phyloP scores from a whole-genome alignment of 805 yeast genomes.

The Schwanniomyces yamadae region DNA sequence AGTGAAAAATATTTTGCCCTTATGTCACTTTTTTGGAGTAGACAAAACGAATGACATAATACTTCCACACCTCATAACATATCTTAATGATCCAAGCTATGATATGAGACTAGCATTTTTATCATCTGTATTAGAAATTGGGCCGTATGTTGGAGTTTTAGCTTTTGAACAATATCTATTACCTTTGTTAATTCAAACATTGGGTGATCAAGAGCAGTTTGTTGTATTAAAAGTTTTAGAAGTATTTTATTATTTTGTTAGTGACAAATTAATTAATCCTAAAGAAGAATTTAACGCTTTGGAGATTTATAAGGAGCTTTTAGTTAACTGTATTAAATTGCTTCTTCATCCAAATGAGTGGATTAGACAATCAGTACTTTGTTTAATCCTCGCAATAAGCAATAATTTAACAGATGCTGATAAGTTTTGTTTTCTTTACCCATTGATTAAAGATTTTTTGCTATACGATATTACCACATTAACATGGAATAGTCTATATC shows the following conservation, averaged over 20 bases:
- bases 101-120: conserved; percentile 70
- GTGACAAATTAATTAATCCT: conserved; percentile 32
- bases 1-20: conserved; percentile 65
- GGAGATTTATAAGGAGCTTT: conserved; percentile 36
- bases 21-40: conserved; percentile 81
- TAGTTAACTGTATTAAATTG: conserved; percentile 46
- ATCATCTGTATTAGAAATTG: conserved; percentile 66
- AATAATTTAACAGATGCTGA: conserved; percentile 72
- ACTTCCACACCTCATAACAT: conserved; percentile 87
- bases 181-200: conserved; percentile 80
- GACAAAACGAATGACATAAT: conserved; percentile 87
- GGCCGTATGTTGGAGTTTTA: conserved; percentile 77
- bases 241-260: conserved; percentile 34
- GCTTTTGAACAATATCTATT: conserved; percentile 84
- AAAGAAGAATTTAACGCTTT: conserved; percentile 36
- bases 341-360: conserved; percentile 84
- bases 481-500: conserved; percentile 61
- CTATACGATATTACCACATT: conserved; percentile 73
- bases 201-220: conserved; percentile 79
- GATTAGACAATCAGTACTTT: conserved; percentile 69
- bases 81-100: conserved; percentile 75
- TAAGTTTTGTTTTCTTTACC: conserved; percentile 77
- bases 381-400: conserved; percentile 61
- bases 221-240: conserved; percentile 70
- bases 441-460: conserved; percentile 72